These are phyloP conservation scores for Kuraishia piskuri DNA, from an alignment of 805 yeast genomes.

Conservation along the genomic window DNA sequence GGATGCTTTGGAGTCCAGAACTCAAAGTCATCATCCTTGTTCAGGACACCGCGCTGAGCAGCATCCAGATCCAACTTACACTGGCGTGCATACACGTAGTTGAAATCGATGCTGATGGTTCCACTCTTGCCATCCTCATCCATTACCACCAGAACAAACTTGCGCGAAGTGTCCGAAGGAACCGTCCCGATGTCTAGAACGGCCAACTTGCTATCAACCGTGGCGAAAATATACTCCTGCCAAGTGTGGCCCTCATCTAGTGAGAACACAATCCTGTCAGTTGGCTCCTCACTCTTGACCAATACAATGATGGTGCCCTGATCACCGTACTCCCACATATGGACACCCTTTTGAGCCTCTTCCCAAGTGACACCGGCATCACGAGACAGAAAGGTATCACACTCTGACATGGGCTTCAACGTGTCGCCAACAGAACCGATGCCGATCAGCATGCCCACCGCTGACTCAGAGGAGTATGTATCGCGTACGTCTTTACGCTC, in stretches of 20 bases:
- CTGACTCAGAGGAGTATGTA: conserved; percentile 80
- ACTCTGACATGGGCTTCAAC: conserved; percentile 27
- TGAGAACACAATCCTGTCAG: conserved; percentile 47
- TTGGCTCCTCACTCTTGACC: conserved; percentile 54
- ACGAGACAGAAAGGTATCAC: conserved; percentile 68
- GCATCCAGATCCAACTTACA: conserved; percentile 41
- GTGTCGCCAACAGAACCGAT: conserved; percentile 79
- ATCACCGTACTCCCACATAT: conserved; percentile 96
- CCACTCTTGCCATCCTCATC: conserved; percentile 24
- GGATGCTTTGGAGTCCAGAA: conserved; percentile 58
- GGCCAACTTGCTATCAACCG: conserved; percentile 34
- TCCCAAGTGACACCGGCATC: conserved; percentile 92
- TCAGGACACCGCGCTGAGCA: conserved; percentile 11
- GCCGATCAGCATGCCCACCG: conserved; percentile 83
- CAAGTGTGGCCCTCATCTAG: conserved; percentile 76
- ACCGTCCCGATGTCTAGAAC: conserved; percentile 79
- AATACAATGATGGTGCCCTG: conserved; percentile 81
- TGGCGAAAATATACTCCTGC: conserved; percentile 53
- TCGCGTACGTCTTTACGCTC: conserved; percentile 81
- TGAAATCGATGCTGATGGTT: conserved; percentile 51
- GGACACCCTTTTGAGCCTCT: conserved; percentile 63
- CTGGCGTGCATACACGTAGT: conserved; percentile 38
- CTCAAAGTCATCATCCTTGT: conserved; percentile 46
- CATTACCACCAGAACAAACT: conserved; percentile 57
- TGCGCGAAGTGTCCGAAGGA: conserved; percentile 83